Evolutionary conservation across 1,139 yeast species (phyloP), one percentile per base, ranked within the genome.

Genomic region (Suhomyces wounanorum): DNA sequence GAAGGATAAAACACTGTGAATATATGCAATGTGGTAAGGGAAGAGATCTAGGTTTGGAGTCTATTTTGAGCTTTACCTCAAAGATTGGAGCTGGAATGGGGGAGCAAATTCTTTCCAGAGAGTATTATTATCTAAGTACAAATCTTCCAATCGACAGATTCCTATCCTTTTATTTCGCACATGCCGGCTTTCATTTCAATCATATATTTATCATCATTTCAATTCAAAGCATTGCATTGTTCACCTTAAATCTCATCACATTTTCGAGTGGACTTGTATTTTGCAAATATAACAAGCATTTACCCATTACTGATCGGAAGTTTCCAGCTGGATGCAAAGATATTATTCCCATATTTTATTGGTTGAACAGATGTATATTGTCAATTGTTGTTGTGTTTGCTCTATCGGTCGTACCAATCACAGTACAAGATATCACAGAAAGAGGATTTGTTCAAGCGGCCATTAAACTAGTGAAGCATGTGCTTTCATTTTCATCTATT

Each of bases 11-110:
- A 61, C 96, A 90, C 63, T 85, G 94, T 63, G 97, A 90, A 62
- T 90, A 86, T 62, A 85, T 80, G 60, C 97, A 90, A 62, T 90
- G 97, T 69, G 97, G 97, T 0, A 90, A 90, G 65, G 97, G 97
- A 0, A 73, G 97, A 55, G 97, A 90, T 68, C 72, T 90, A 38
- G 97, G 97, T 0, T 90, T 90, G 66, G 85, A 88, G 0, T 87
- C 96, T 0, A 88, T 90, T 46, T 72, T 89, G 54, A 89, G 89
- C 60, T 90, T 90, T 64, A 89, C 96, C 0, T 84, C 94, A 0
- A 90, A 90, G 62, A 89, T 90, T 61, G 97, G 97, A 0, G 92
- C 96, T 40, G 97, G 97, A 1, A 90, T 90, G 97, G 97, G 96
- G 0, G 97, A 90, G 62, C 97, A 90, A 60, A 78, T 89, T 63